Conservation (phyloP, 2,329 filamentous ascomycete species). For the Venturiaceae sp. region DNA sequence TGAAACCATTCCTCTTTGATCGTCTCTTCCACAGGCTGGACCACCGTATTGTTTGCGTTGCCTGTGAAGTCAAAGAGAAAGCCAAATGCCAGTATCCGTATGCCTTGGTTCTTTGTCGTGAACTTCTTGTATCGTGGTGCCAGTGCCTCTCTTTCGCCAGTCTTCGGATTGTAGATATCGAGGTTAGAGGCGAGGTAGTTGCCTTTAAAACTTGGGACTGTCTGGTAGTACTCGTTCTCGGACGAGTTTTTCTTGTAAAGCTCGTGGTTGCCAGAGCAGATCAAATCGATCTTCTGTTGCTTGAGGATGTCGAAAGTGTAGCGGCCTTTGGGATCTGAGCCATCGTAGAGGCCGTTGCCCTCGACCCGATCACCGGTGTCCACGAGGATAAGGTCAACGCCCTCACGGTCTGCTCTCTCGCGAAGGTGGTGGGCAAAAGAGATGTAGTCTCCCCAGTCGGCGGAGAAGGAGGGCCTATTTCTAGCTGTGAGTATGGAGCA, state of each 20-base stretch:
- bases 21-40: conserved; percentile 69
- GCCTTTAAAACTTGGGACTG: conserved; percentile 71
- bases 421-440: conserved; percentile 83
- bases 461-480: conserved; percentile 72
- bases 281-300: conserved; percentile 71
- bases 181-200: conserved; percentile 87
- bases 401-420: conserved; percentile 64
- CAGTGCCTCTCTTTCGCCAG: conserved; percentile 62
- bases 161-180: conserved; percentile 69
- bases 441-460: conserved; percentile 96
- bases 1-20: conserved; percentile 85
- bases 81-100: conserved; percentile 79
- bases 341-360: conserved; percentile 90
- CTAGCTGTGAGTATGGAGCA: too few species aligned
- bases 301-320: conserved; percentile 84
- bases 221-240: conserved; percentile 66
- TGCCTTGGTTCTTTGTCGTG: conserved; percentile 78
- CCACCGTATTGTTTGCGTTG: conserved; percentile 83
- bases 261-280: conserved; percentile 91
- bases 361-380: conserved; percentile 93
- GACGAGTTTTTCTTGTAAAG: conserved; percentile 76
- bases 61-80: conserved; percentile 91
- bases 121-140: conserved; percentile 81
- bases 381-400: conserved; percentile 79
- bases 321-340: conserved; percentile 74